These are phyloP conservation scores for Eremothecium sinecaudum DNA, from an alignment of 1,139 yeast genomes.

Conservation along the genomic window DNA sequence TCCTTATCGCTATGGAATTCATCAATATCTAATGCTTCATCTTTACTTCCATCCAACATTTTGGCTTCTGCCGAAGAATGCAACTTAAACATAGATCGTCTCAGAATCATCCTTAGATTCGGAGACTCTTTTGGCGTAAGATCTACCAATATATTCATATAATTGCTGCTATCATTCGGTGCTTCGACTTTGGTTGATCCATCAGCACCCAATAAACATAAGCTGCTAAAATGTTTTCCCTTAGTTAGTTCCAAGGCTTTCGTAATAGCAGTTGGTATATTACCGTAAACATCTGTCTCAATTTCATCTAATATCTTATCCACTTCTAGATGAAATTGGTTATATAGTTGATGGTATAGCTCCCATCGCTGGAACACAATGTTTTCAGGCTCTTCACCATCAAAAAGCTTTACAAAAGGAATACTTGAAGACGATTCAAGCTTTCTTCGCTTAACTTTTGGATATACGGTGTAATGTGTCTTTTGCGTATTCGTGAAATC, in stretches of 20 bases:
- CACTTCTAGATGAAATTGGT: constrained; percentile 28
- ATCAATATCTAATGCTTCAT: constrained; percentile 4
- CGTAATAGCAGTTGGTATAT: constrained; percentile 21
- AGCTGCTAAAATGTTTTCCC: constrained; percentile 20
- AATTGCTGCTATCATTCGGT: constrained; percentile 13
- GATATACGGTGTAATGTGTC: constrained; percentile 21
- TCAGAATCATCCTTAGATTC: constrained; percentile 30
- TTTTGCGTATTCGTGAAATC: constrained; percentile 30
- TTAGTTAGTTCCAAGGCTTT: constrained; percentile 5
- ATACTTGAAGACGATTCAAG: constrained; percentile 10
- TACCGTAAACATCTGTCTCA: constrained; percentile 22
- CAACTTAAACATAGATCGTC: constrained; percentile 30
- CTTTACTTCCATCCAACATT: constrained; percentile 8
- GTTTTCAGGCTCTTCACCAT: constrained; percentile 32
- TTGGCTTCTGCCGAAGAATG: constrained; percentile 21
- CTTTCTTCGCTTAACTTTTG: constrained; percentile 12
- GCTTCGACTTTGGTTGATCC: constrained; percentile 23
- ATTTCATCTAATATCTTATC: constrained; percentile 24
- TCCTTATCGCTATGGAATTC: constrained; percentile 8
- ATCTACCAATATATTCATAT: constrained; percentile 20
- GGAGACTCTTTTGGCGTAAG: constrained; percentile 31
- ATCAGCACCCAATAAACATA: constrained; percentile 30
- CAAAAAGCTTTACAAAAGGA: constrained; percentile 34
- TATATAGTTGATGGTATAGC: constrained; percentile 28
- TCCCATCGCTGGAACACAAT: constrained; percentile 32